Evolutionary conservation across 2,329 filamentous ascomycete species (phyloP), one percentile per base, ranked within the genome.

Genomic region (Trichoderma sp.): DNA sequence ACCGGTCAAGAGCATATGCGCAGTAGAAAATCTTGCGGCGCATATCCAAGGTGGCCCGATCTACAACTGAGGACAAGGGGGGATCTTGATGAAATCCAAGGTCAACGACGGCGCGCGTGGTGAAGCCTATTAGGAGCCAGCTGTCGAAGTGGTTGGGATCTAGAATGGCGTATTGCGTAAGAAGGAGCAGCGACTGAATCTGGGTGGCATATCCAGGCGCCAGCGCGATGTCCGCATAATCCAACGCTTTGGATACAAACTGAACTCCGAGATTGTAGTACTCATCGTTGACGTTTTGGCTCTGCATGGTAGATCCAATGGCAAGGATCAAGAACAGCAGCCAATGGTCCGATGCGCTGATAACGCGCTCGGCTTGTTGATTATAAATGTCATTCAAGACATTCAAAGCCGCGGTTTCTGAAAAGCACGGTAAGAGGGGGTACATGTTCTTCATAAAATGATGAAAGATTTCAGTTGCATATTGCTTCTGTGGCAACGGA

Each of bases 1-100:
- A 94, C 92, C 93, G 88, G 77, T 99, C 96, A 27, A 98, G 84
- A 33, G 92, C 89, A 78, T 97, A 97, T 4, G 96, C 91, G 76
- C 92, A 97, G 79, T 96, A 94, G 76, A 97, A 98, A 2, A 96
- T 91, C 73, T 91, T 89, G 63, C 95, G 88, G 64, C 95, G 88
- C 70, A 93, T 84, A 73, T 97, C 92, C 14, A 97, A 82, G 57
- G 89, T 88, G 3, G 87, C 83, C 73, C 89, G 90, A 69, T 93
- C 89, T 13, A 90, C 86, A 33, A 88, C 82, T 19, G 91, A 86
- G 71, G 91, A 89, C 68, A 87, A 85, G 0, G 92, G 91, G 3
- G 94, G 93, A 73, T 98, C 95, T 80, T 97, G 95, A 79, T 98
- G 96, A 69, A 96, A 89, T 8, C 96, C 96, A 35, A 97, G 82